These are phyloP conservation scores for Phytophthora nicotianae DNA, from an alignment of 352 stramenopile genomes.

Conservation along the genomic window DNA sequence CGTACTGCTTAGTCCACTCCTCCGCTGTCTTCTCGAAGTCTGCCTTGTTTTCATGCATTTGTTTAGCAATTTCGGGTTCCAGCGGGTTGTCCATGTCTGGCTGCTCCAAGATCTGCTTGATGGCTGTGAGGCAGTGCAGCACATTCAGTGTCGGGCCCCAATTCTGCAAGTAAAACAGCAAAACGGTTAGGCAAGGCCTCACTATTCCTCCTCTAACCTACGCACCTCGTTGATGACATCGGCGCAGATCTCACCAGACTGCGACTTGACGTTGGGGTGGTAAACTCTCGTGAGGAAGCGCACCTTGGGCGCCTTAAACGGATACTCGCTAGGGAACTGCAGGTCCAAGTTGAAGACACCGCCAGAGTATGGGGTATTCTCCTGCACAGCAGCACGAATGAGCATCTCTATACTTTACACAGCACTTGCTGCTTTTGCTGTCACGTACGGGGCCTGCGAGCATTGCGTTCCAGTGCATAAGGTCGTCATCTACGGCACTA, in stretches of 20 bases:
- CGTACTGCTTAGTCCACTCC: slow-evolving; percentile 93
- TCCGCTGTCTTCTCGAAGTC: slow-evolving; percentile 94
- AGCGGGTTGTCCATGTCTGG: slow-evolving; percentile 96
- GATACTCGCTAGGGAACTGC: slow-evolving; percentile 96
- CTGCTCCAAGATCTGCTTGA: slow-evolving; percentile 96
- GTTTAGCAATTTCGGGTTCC: slow-evolving; percentile 95
- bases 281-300: slow-evolving; percentile 96
- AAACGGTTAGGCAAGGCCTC: background rate
- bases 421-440: background rate
- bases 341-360: slow-evolving; percentile 95
- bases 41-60: slow-evolving; percentile 92
- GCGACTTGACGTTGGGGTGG: slow-evolving; percentile 96
- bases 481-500: slow-evolving; percentile 83
- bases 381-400: slow-evolving; percentile 37
- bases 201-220: background rate
- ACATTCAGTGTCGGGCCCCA: slow-evolving; percentile 97
- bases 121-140: slow-evolving; percentile 88
- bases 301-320: slow-evolving; percentile 93
- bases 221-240: slow-evolving; percentile 92
- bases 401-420: background rate
- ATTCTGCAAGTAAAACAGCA: slow-evolving; percentile 54
- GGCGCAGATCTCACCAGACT: slow-evolving; percentile 96
- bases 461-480: slow-evolving; percentile 93
- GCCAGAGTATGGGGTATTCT: slow-evolving; percentile 86
- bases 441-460: slow-evolving; percentile 82